Base-by-base conservation (phyloP, 2,329 filamentous ascomycete genomes). In the Pezicula radicicola region DNA sequence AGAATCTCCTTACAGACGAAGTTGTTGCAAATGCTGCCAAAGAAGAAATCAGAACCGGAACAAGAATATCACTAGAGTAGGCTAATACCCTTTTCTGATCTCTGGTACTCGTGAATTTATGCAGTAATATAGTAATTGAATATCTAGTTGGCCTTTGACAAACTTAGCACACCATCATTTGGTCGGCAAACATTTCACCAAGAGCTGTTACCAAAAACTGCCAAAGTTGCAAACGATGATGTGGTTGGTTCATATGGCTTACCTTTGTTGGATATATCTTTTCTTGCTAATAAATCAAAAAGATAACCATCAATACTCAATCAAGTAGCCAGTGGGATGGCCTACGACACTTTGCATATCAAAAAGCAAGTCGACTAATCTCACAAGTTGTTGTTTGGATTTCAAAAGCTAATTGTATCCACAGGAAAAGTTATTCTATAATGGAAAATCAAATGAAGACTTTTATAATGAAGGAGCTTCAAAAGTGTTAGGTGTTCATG, bases 291-390 rank as follows among this genome's bases (percentile, higher is more conserved):
- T 25, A 25, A 3, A 6, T 7, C 25, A 7, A 25, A 16, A 9
- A 40, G 37, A 40, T 40, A n/a, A 40, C 37, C 8, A 46, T 73
- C 56, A 75, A 75, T 55, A 75, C 73, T 6, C 73, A 75, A 53
- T 65, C 62, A 41, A 65, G 64, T 16, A 68, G 60, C 39, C 72
- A 75, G 50, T 75, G 72, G 71, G 72, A 75, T 58, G 66, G 67
- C 30, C 60, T 74, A 2, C 66, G 68, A 53, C 68, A 67, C 43
- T 67, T 63, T 51, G 63, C 64, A 47, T 58, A 64, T 56, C 58
- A 63, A 35, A 33, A 16, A 35, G 51, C 28, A 54, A 25, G 25
- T 25, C 25, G 25, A 25, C 25, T 7, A 6, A 25, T 25, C 4
- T 5, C 4, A 25, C 4, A 25, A 25, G 6, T 7, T 25, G 4